phyloP scores from a whole-genome alignment of 169 alveolate genomes.

The Plasmodium inui region DNA sequence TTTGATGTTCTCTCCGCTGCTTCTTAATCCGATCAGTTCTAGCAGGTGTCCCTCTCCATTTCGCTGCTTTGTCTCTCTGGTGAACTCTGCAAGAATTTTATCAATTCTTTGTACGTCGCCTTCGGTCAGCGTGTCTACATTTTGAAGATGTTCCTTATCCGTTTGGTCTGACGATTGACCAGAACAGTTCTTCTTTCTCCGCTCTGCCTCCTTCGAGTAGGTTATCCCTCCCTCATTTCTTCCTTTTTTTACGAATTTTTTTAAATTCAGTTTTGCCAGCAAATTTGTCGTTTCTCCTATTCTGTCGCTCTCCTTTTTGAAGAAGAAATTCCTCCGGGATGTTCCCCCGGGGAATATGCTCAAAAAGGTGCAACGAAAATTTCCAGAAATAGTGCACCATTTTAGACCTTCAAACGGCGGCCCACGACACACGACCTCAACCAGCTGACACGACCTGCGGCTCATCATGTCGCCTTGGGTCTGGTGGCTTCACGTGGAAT shows the following conservation, averaged over 20 bases:
- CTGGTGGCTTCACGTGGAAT: too few relatives aligned
- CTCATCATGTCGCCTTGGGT: background rate
- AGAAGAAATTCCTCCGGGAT: slow-evolving; percentile 8
- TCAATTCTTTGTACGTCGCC: slow-evolving; percentile 32
- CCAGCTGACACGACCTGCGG: background rate
- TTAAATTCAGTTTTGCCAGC: slow-evolving; percentile 19
- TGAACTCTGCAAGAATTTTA: slow-evolving; percentile 3
- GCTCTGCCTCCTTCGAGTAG: background rate
- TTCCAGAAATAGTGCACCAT: background rate
- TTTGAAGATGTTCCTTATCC: background rate
- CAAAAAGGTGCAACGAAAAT: background rate
- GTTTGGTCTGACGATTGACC: background rate
- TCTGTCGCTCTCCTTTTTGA: background rate
- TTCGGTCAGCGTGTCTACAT: slow-evolving; percentile 14
- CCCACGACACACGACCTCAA: background rate
- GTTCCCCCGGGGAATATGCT: background rate
- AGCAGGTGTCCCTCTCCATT: slow-evolving; percentile 18
- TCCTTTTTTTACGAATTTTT: slow-evolving; percentile 12
- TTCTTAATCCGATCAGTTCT: slow-evolving; percentile 37
- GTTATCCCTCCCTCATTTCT: background rate
- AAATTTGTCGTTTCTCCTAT: slow-evolving; percentile 4
- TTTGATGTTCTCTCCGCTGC: slow-evolving; percentile 26
- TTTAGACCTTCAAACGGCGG: background rate
- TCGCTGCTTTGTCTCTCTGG: background rate
- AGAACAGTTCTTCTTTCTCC: background rate